A percentile compares a stretch with the other conserved stretches of the same genome.
These are phyloP conservation scores for Podospora australis DNA, from an alignment of 495 filamentous ascomycete genomes.

Conservation along the genomic window DNA sequence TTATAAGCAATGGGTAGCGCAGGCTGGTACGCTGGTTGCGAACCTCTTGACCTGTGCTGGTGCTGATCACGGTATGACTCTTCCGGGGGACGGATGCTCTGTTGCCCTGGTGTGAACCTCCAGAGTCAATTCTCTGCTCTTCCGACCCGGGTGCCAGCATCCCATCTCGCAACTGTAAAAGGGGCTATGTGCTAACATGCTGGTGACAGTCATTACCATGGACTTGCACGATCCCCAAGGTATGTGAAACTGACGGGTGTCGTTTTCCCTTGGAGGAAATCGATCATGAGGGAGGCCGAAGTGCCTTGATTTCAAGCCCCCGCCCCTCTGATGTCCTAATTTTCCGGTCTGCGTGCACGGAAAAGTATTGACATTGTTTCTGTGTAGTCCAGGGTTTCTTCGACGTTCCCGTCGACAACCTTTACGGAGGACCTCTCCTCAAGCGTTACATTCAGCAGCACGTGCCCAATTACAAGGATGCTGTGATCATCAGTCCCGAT, in stretches of 20 bases:
- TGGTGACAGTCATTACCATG: constrained; percentile 73
- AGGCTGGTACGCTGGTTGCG: constrained; percentile 91
- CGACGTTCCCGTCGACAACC: constrained; percentile 94
- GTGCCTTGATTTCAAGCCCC: too few species aligned
- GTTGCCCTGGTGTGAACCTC: neutral
- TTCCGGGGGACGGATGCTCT: too few species aligned
- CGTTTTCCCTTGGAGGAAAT: too few species aligned
- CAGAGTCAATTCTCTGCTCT: too few species aligned
- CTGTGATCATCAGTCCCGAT: constrained; percentile 93
- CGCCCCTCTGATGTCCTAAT: neutral
- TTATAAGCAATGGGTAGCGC: constrained; percentile 97
- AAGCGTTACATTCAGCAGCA: constrained; percentile 84
- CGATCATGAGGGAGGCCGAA: too few species aligned
- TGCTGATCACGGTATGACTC: constrained; percentile 69
- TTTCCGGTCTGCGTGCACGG: neutral
- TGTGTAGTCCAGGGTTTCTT: constrained; percentile 76
- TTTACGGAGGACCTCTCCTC: constrained; percentile 82
- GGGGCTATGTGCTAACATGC: constrained; percentile 25
- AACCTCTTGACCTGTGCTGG: constrained; percentile 93
- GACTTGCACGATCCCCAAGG: constrained; percentile 92
- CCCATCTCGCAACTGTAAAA: neutral
- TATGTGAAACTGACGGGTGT: constrained; percentile 39
- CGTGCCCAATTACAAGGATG: constrained; percentile 79
- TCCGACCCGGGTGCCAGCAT: too few species aligned
- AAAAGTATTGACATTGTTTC: constrained; percentile 9